A percentile compares a stretch with the other conserved stretches of the same genome.
Conservation (phyloP, 106 monocot genomes). For the Allium sativum region DNA sequence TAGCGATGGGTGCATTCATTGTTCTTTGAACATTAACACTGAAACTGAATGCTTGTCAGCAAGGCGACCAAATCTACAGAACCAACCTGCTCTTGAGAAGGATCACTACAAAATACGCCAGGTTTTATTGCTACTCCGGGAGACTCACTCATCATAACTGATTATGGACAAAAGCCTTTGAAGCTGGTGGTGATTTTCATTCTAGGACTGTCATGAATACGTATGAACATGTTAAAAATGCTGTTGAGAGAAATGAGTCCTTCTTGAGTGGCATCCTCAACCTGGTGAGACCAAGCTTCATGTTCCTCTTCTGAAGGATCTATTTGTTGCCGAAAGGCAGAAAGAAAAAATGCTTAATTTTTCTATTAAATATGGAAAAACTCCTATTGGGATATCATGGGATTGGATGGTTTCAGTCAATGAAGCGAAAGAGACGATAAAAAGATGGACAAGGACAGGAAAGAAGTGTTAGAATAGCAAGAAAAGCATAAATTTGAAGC, state of each 20-base stretch:
- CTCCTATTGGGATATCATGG: constrained; percentile 64
- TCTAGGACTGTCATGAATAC: constrained; percentile 99
- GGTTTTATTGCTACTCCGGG: constrained; percentile 87
- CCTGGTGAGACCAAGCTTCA: constrained; percentile 92
- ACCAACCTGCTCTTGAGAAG: constrained; percentile 98
- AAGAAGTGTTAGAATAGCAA: constrained; percentile 82
- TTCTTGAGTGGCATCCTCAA: constrained; percentile 88
- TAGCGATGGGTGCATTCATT: constrained; percentile 69
- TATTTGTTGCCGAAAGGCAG: constrained; percentile 87
- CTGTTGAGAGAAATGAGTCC: constrained; percentile 60
- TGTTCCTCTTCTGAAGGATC: constrained; percentile 93
- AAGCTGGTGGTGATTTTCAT: constrained; percentile 97
- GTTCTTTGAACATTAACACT: constrained; percentile 94
- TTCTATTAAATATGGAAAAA: constrained; percentile 98
- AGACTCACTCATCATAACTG: constrained; percentile 89
- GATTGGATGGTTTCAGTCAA: constrained; percentile 96
- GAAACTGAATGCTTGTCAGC: constrained; percentile 95
- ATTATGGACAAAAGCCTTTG: constrained; percentile 96
- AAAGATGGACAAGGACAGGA: constrained; percentile 72
- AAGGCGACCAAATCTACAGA: constrained; percentile 87
- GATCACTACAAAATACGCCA: constrained; percentile 94
- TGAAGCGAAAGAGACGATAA: constrained; percentile 79
- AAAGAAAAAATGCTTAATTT: constrained; percentile 99
- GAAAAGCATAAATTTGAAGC: constrained; percentile 52
- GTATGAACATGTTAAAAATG: constrained; percentile 68